Percentiles rank a stretch among this genome's conserved stretches.
These are phyloP conservation scores for Penicillium desertorum DNA, from an alignment of 495 filamentous ascomycete species.

Conservation along the genomic window DNA sequence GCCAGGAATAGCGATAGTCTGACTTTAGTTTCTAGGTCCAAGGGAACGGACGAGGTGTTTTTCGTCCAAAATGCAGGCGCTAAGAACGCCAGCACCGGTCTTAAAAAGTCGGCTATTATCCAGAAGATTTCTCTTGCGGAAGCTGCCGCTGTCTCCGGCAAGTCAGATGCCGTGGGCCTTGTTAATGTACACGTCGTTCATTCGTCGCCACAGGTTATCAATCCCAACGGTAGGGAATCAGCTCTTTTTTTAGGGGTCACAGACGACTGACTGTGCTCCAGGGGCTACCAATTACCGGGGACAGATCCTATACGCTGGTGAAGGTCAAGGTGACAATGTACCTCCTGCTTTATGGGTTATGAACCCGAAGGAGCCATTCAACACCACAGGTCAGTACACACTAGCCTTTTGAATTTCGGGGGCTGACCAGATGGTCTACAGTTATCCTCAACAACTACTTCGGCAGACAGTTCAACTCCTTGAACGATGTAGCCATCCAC, in stretches of 20 bases:
- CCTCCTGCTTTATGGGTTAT: conserved; percentile 45
- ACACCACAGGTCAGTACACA: conserved; percentile 42
- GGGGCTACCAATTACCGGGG: conserved; percentile 50
- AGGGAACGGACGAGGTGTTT: conserved; percentile 50
- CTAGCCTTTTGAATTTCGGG: not conserved
- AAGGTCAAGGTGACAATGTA: conserved; percentile 47
- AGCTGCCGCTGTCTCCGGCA: conserved; percentile 37
- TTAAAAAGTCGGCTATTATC: conserved; percentile 51
- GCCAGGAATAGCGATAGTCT: not conserved
- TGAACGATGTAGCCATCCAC: conserved; percentile 35
- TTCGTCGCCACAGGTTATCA: conserved; percentile 40
- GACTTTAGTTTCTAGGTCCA: conserved; percentile 26
- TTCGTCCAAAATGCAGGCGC: conserved; percentile 54
- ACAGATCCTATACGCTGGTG: conserved; percentile 45
- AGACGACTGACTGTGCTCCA: conserved; percentile 9
- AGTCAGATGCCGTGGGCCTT: conserved; percentile 41
- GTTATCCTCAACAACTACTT: conserved; percentile 39
- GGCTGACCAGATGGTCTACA: not conserved
- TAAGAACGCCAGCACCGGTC: conserved; percentile 45
- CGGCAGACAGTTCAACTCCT: conserved; percentile 34
- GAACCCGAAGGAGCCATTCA: conserved; percentile 49
- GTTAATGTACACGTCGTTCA: conserved; percentile 40
- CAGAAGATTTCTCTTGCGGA: conserved; percentile 49
- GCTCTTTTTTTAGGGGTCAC: not conserved
- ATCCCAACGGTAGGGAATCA: conserved; percentile 47